Conservation (phyloP, 106 monocot species). For the Iris macrosiphon region DNA sequence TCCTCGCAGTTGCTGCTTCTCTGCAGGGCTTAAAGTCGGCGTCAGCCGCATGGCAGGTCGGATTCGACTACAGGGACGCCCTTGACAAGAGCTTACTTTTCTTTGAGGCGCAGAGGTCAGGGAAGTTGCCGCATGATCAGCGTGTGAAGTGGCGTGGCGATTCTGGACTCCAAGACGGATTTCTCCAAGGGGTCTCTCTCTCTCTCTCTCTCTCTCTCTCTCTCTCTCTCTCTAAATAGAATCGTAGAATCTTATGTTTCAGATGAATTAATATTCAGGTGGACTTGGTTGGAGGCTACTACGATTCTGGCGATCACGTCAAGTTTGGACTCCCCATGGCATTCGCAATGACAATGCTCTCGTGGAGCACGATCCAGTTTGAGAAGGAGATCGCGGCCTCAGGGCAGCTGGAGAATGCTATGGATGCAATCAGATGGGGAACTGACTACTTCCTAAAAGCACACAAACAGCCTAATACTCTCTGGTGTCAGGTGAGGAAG, state of each 20-base stretch:
- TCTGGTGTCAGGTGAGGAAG: conserved; percentile 69
- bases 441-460: conserved; percentile 91
- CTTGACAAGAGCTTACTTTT: conserved; percentile 74
- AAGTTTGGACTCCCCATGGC: conserved; percentile 95
- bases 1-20: conserved; percentile 9
- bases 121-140: conserved; percentile 62
- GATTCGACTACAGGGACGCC: conserved; percentile 57
- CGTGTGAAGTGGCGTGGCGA: conserved; percentile 78
- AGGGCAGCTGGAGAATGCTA: conserved; percentile 43
- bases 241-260: neutral
- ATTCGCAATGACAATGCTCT: conserved; percentile 64
- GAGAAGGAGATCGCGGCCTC: conserved; percentile 59
- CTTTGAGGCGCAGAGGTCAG: conserved; percentile 97
- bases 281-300: conserved; percentile 90
- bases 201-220: neutral
- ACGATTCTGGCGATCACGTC: conserved; percentile 91
- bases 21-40: neutral
- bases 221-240: neutral
- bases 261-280: conserved; percentile 32
- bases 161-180: conserved; percentile 79
- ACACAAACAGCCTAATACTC: conserved; percentile 56
- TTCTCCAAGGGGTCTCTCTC: conserved; percentile 40
- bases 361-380: conserved; percentile 74
- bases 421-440: conserved; percentile 83
- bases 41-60: neutral